Percentiles rank a stretch among this genome's conserved stretches.
Evolutionary conservation across 495 filamentous ascomycete genomes (phyloP).

Genomic region (Podospora sp.): DNA sequence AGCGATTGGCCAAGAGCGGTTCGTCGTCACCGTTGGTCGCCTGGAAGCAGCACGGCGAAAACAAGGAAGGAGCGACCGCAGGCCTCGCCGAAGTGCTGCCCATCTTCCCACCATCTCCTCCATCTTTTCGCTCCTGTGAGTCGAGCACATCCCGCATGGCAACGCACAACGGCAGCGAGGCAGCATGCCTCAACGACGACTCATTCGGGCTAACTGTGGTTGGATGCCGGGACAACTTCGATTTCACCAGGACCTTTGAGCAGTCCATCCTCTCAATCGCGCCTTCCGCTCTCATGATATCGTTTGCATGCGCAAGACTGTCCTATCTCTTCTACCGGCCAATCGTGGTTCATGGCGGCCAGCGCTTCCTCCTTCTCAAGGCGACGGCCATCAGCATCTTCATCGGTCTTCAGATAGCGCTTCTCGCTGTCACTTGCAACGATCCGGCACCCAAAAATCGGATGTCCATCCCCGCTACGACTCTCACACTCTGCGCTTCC

Average conservation of each 20-base stretch:
- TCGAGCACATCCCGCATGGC: background rate
- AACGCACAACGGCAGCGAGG: background rate
- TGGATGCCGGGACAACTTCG: slow-evolving; percentile 43
- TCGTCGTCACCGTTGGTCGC: background rate
- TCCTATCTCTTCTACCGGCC: slow-evolving; percentile 7
- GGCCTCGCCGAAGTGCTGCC: too few species aligned
- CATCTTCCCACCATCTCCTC: too few species aligned
- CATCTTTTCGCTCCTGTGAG: background rate
- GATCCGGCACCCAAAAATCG: background rate
- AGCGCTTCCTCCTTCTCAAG: background rate
- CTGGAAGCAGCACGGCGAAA: background rate
- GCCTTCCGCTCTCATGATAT: slow-evolving; percentile 52
- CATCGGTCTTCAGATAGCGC: slow-evolving; percentile 46
- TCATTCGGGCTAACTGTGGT: slow-evolving; percentile 25
- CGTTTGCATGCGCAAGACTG: slow-evolving; percentile 30
- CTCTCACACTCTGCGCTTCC: background rate
- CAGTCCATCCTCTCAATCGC: slow-evolving; percentile 56
- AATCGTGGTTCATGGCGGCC: slow-evolving; percentile 9
- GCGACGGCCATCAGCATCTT: slow-evolving; percentile 49
- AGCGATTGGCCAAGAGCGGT: background rate
- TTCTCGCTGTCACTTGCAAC: slow-evolving; percentile 33
- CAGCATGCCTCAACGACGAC: slow-evolving; percentile 10
- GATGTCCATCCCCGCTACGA: background rate
- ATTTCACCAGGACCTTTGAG: slow-evolving; percentile 65
- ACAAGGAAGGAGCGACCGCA: background rate